Base-by-base conservation (phyloP, 2,329 filamentous ascomycete species). In the Trichoderma pleuroti region DNA sequence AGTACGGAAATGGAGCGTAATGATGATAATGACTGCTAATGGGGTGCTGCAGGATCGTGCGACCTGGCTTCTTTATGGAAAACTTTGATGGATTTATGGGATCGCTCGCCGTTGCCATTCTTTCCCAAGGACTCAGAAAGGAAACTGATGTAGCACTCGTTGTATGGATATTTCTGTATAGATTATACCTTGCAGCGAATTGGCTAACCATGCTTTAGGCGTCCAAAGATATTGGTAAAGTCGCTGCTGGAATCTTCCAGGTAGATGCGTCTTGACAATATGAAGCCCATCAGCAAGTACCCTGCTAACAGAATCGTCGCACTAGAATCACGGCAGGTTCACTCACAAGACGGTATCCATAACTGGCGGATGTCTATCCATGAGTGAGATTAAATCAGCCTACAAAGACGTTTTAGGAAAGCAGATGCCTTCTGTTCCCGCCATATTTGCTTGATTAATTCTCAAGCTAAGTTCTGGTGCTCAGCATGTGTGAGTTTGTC, bases 11-110 rank as follows among this genome's bases (percentile, higher is more conserved):
- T 14, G 3, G 4, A 21, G 10, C 9, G 18, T 7, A 30, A 11
- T 24, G 18, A 18, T 0, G 12, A 24, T 32, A n/a, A n/a, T 30
- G 3, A 52, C 1, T 2, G 26, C 14, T 18, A 8, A 39, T 26
- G 8, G 3, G 5, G 59, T 3, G 11, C 5, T n/a, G 5, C 3
- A 70, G 68, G 1, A 59, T 70, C 6, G 62, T 67, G 18, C 62
- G 63, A 21, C 68, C 68, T 24, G 68, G 68, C n/a, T 60, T 67
- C 54, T 70, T 70, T 5, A 68, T 70, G 68, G 68, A 70, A 28
- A 70, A 70, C 11, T 70, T 70, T 61, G 68, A 70, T 28, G 68
- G 68, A 5, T 61, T 67, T 8, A 36, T 67, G 62, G 68, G 68
- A 18, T 42, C 49, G 21, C 54, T 70, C 3, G 68, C 68, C 3